Percentiles rank a stretch among this genome's conserved stretches.
Conservation (phyloP, 2,329 filamentous ascomycete genomes). For the Nemania diffusa region DNA sequence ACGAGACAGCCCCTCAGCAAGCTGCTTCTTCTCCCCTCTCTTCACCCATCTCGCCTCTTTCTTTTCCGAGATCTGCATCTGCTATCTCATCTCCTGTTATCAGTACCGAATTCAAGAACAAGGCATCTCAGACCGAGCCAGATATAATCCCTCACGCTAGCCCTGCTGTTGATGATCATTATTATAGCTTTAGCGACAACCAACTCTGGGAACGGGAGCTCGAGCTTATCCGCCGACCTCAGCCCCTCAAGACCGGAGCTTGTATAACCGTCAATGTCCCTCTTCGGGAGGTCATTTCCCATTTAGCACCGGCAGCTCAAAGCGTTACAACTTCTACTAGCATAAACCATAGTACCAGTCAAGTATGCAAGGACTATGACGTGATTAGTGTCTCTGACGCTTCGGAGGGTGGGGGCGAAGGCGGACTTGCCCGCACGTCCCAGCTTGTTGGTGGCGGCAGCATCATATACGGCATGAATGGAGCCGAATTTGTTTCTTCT, state of each 20-base stretch:
- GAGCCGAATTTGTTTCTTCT: neutral
- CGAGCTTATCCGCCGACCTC: constrained; percentile 25
- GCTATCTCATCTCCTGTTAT: neutral
- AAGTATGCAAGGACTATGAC: neutral
- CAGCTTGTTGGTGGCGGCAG: constrained; percentile 16
- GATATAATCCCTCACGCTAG: neutral
- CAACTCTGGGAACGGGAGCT: constrained; percentile 31
- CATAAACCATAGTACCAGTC: neutral
- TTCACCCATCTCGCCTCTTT: neutral
- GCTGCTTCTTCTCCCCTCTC: neutral
- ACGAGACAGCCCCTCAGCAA: neutral
- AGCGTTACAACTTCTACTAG: no score
- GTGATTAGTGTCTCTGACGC: constrained; percentile 16
- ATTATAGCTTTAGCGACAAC: neutral
- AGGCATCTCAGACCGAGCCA: constrained; percentile 20
- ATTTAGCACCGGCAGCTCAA: neutral
- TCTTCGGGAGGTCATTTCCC: constrained; percentile 9
- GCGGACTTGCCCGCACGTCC: neutral
- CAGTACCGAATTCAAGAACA: neutral
- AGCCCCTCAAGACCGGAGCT: constrained; percentile 5
- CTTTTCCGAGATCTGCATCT: neutral
- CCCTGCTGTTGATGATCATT: neutral
- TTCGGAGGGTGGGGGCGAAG: constrained; percentile 18
- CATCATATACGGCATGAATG: neutral
- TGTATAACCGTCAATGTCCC: constrained; percentile 21